These are phyloP conservation scores for Fusarium tuaranense DNA, from an alignment of 2,329 filamentous ascomycete species.

Conservation along the genomic window DNA sequence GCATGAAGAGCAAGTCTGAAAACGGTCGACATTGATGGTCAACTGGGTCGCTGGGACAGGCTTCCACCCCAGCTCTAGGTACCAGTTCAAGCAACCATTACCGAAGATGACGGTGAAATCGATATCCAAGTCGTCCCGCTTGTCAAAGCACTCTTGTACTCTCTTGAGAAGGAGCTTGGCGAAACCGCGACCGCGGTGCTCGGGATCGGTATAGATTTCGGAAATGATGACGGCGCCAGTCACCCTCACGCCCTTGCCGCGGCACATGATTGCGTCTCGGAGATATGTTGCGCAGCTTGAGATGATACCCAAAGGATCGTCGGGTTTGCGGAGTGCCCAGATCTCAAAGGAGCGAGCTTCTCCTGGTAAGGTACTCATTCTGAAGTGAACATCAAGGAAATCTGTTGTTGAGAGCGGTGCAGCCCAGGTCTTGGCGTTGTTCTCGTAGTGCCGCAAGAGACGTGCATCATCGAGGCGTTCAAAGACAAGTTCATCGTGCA, in stretches of 20 bases:
- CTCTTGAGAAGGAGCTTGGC: constrained; percentile 49
- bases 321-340: constrained; percentile 47
- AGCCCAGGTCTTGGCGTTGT: constrained; percentile 32
- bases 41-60: constrained; percentile 48
- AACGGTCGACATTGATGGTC: background rate
- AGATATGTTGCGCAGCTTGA: constrained; percentile 50
- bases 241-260: constrained; percentile 35
- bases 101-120: constrained; percentile 53
- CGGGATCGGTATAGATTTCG: constrained; percentile 51
- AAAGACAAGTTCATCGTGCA: constrained; percentile 19
- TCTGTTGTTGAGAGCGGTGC: constrained; percentile 23
- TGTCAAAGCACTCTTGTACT: constrained; percentile 47
- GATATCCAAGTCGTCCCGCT: constrained; percentile 42
- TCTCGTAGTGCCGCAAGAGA: constrained; percentile 32
- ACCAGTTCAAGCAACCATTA: constrained; percentile 49
- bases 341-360: constrained; percentile 25
- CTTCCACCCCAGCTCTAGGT: constrained; percentile 50
- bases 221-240: constrained; percentile 49
- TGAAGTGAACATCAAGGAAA: constrained; percentile 30
- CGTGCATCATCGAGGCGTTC: constrained; percentile 21
- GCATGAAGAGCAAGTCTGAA: background rate
- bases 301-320: constrained; percentile 46
- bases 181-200: constrained; percentile 50
- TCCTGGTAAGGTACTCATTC: constrained; percentile 11
- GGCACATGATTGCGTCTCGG: constrained; percentile 33